These are phyloP conservation scores for Xylaria telfairii DNA, from an alignment of 495 filamentous ascomycete species.

Conservation along the genomic window DNA sequence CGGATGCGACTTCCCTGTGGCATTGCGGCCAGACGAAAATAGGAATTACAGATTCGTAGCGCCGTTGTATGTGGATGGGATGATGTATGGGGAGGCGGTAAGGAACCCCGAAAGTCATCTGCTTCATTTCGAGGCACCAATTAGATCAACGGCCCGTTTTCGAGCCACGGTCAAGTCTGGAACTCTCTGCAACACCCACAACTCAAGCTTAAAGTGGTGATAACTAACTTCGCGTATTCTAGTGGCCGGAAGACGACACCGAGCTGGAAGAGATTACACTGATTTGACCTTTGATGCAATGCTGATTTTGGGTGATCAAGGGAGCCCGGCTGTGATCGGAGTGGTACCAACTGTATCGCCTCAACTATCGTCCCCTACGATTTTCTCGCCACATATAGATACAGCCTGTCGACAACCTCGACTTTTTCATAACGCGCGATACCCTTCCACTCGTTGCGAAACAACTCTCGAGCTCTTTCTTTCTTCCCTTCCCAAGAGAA, in stretches of 20 bases:
- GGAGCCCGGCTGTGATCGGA: too few relatives aligned
- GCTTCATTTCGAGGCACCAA: not conserved
- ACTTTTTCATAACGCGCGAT: not conserved
- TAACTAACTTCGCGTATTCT: not conserved
- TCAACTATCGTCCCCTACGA: not conserved
- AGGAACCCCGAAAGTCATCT: not conserved
- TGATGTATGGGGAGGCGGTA: slow-evolving; percentile 5
- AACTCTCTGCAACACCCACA: not conserved
- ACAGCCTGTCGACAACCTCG: not conserved
- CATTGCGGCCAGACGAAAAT: not conserved
- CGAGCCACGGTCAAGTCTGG: not conserved
- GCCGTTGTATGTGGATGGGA: not conserved
- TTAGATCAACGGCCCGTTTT: not conserved
- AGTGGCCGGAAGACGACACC: not conserved
- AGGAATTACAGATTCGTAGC: slow-evolving; percentile 7
- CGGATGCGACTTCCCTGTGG: not conserved
- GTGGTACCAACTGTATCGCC: too few relatives aligned
- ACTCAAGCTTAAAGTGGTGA: not conserved
- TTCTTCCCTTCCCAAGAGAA: not conserved
- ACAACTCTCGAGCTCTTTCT: not conserved
- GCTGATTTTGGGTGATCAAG: too few relatives aligned
- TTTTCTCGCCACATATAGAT: not conserved
- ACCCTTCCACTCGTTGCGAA: not conserved
- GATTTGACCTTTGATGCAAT: not conserved
- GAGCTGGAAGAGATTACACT: not conserved